Base-by-base conservation (phyloP, 106 monocot species). In the Apostasia ramifera region DNA sequence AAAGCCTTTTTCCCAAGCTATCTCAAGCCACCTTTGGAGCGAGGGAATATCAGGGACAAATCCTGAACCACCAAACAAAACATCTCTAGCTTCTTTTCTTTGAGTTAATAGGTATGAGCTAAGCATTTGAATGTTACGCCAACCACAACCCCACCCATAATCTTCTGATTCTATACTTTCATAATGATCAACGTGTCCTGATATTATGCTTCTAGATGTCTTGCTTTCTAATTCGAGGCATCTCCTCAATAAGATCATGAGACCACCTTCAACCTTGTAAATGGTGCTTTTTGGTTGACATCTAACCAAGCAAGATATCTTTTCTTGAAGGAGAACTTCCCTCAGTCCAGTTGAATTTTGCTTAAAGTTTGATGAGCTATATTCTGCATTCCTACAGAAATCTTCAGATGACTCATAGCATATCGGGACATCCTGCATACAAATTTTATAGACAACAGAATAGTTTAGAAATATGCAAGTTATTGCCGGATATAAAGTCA, bases 91-190 rank as follows among this genome's bases (percentile, higher is more conserved):
- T 71, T 99, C 90, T 70, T 81, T 57, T 66, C 87, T 90, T 77
- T 85, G 77, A 51, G 53, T 66, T 66, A 93, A 81, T 51, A 99
- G 69, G 70, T 99, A 87, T 77, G 98, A 99, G 54, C 87, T 80
- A 54, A 99, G 60, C 90, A 99, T 99, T 79, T 99, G 98, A 80
- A 93, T 90, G 69, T 99, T 93, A 41, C 98, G 84, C 89, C 87
- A 99, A 54, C 98, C 98, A 80, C 98, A 99, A 12, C 93, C 98
- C 93, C 93, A 99, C 0, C 93, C 92, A 67, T 47, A 59, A 80
- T 93, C 95, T 79, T 86, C 87, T 58, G 83, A 80, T 63, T 66
- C 57, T 39, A 76, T 70, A 40, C 82, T 87, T 78, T 98, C 81
- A 72, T 83, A 87, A 65, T 98, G 97, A 79, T 98, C 92, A 51